Percentiles rank a stretch among this genome's conserved stretches.
These are phyloP conservation scores for Penicillium odoratum DNA, from an alignment of 495 filamentous ascomycete species.

Conservation along the genomic window DNA sequence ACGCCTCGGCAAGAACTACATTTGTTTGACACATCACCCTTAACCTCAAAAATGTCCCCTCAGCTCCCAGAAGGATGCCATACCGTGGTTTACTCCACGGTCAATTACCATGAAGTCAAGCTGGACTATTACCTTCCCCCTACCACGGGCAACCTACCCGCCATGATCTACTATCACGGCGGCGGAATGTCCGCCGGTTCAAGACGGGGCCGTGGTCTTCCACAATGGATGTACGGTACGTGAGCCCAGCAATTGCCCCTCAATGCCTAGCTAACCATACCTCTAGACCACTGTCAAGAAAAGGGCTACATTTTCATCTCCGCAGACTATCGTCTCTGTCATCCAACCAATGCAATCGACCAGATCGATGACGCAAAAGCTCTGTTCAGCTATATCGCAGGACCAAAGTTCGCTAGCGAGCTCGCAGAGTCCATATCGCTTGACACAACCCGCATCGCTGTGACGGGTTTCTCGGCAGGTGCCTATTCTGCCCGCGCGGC, in stretches of 20 bases:
- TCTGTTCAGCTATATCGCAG: constrained; percentile 25
- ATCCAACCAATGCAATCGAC: constrained; percentile 26
- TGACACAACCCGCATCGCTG: constrained; percentile 30
- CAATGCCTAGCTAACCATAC: not conserved
- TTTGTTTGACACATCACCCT: not conserved
- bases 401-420: constrained; percentile 8
- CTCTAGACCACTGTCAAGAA: constrained; percentile 24
- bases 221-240: constrained; percentile 21
- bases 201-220: constrained; percentile 20
- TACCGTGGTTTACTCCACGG: constrained; percentile 27
- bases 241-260: not conserved
- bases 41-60: not conserved
- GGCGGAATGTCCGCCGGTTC: constrained; percentile 38
- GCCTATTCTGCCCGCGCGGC: constrained; percentile 39
- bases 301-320: constrained; percentile 29
- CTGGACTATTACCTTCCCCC: constrained; percentile 32
- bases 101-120: constrained; percentile 33
- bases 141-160: constrained; percentile 21
- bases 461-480: constrained; percentile 39
- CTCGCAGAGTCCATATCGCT: constrained; percentile 18
- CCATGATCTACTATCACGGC: constrained; percentile 40
- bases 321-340: constrained; percentile 33
- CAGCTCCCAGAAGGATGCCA: constrained; percentile 9
- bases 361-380: constrained; percentile 30
- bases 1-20: not conserved